Evolutionary conservation across 1,139 yeast species (phyloP).

Genomic region (Geotrichum cucujoidarum): DNA sequence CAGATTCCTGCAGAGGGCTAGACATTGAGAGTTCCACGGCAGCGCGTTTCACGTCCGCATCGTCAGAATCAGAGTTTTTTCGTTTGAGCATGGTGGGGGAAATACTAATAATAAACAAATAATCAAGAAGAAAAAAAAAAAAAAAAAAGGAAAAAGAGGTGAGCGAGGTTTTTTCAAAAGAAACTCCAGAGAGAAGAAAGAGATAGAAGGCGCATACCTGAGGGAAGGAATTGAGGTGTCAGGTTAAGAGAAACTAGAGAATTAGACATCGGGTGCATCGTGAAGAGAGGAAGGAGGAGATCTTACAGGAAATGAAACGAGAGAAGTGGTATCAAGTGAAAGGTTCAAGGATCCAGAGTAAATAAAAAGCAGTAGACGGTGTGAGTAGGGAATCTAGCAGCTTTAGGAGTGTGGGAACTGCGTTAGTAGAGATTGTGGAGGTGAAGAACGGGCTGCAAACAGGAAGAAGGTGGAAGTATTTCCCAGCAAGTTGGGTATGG

Average conservation of each 20-base stretch:
- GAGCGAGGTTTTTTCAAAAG: not conserved
- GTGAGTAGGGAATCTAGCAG: no score
- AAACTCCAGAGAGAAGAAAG: not conserved
- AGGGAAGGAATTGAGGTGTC: not conserved
- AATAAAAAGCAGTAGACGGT: no score
- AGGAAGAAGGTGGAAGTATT: no score
- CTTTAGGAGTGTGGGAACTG: no score
- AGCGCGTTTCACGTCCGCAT: constrained; percentile 50
- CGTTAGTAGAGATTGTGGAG: no score
- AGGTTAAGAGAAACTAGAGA: not conserved
- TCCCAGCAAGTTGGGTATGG: no score
- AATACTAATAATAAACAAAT: not conserved
- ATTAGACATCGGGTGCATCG: not conserved
- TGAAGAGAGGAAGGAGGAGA: not conserved
- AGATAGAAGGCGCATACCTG: not conserved
- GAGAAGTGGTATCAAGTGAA: no score
- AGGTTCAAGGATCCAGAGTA: not conserved
- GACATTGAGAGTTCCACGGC: constrained; percentile 48
- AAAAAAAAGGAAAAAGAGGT: not conserved
- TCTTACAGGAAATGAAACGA: not conserved
- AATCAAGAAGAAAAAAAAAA: not conserved
- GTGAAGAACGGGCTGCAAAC: no score
- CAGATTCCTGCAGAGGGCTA: not conserved
- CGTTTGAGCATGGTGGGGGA: constrained; percentile 49
- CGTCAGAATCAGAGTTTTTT: constrained; percentile 55